Conservation (phyloP, 2,329 filamentous ascomycete genomes). For the Botrytis squamosa region DNA sequence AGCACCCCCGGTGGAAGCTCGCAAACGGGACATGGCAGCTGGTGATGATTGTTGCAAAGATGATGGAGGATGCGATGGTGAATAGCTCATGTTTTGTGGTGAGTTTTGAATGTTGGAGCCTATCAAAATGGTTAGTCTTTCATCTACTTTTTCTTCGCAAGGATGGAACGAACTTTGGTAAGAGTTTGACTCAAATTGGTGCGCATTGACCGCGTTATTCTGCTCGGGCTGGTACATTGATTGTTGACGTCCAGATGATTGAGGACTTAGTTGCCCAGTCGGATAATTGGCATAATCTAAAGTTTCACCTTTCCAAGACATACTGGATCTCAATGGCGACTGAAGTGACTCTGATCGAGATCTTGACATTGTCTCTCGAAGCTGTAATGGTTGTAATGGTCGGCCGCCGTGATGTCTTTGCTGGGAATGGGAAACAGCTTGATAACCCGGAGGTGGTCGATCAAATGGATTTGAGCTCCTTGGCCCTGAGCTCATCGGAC, state of each 20-base stretch:
- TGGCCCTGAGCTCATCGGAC: constrained; percentile 48
- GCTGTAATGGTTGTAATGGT: constrained; percentile 57
- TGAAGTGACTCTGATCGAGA: constrained; percentile 58
- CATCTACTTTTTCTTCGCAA: constrained; percentile 29
- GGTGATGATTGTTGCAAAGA: constrained; percentile 47
- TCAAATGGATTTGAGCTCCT: constrained; percentile 54
- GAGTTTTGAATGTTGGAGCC: constrained; percentile 48
- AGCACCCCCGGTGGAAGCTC: constrained; percentile 49
- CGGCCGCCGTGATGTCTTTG: constrained; percentile 46
- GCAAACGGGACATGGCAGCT: constrained; percentile 46
- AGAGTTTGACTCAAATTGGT: constrained; percentile 51
- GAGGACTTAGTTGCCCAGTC: constrained; percentile 47
- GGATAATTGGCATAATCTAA: constrained; percentile 56
- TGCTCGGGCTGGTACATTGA: constrained; percentile 53
- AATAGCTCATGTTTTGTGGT: constrained; percentile 51
- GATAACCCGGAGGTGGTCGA: constrained; percentile 51
- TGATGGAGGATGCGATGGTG: constrained; percentile 43
- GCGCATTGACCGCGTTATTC: constrained; percentile 43
- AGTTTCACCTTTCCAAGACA: constrained; percentile 62
- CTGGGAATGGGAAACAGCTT: constrained; percentile 47
- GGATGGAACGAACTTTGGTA: constrained; percentile 48
- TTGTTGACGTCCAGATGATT: constrained; percentile 48
- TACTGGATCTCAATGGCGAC: constrained; percentile 57
- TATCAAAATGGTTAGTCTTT: constrained; percentile 35
- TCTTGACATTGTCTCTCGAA: constrained; percentile 56